These are phyloP conservation scores for Pisolithus tinctorius DNA, from an alignment of 768 basidiomycete species.

Conservation along the genomic window DNA sequence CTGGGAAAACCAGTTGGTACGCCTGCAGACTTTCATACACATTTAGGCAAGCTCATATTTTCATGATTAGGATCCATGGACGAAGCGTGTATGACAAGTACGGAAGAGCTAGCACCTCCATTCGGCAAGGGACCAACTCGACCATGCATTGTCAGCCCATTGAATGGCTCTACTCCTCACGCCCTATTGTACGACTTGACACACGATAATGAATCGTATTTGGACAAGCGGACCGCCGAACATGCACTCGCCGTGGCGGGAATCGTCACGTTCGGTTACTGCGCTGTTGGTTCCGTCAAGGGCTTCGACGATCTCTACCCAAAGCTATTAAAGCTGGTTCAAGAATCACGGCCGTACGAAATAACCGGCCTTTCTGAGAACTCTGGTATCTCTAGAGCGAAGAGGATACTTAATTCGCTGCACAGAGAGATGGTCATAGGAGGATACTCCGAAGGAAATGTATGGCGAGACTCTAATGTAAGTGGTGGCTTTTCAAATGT, in stretches of 20 bases:
- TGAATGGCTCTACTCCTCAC: conserved; percentile 85
- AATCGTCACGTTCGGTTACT: conserved; percentile 84
- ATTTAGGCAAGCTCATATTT: not conserved
- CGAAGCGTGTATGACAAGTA: conserved; percentile 68
- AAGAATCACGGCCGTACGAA: conserved; percentile 76
- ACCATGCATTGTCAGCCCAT: conserved; percentile 65
- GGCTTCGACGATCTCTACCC: conserved; percentile 98
- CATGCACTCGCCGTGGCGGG: conserved; percentile 94
- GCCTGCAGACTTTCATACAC: conserved; percentile 13
- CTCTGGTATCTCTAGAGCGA: conserved; percentile 52
- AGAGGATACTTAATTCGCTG: conserved; percentile 76
- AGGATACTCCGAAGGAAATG: conserved; percentile 87
- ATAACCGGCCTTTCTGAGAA: conserved; percentile 48
- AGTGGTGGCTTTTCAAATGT: conserved; percentile 35
- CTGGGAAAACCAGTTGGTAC: conserved; percentile 88
- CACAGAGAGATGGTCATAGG: conserved; percentile 90
- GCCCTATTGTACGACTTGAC: conserved; percentile 93
- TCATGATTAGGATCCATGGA: conserved; percentile 80
- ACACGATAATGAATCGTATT: conserved; percentile 93
- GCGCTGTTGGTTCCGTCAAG: conserved; percentile 88
- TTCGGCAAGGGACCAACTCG: conserved; percentile 77
- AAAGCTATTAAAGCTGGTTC: conserved; percentile 84
- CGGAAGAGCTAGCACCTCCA: conserved; percentile 73
- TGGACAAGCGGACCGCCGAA: conserved; percentile 87
- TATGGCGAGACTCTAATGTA: conserved; percentile 94